Base-by-base conservation (phyloP, 129 eudicot genomes). In the Pulicaria dysenterica region DNA sequence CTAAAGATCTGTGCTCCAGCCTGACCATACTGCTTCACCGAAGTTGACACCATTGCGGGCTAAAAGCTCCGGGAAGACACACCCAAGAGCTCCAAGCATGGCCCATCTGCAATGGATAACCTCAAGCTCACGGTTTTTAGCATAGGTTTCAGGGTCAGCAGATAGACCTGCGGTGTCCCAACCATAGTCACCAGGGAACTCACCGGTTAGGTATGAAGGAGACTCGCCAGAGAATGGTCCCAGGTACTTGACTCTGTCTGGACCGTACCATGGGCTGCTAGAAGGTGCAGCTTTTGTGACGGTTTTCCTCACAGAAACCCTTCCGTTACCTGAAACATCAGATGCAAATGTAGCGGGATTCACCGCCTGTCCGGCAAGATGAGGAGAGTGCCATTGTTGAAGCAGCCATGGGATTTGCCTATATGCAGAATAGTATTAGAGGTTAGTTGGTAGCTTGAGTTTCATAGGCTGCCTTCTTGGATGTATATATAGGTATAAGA, bases 1-100 rank as follows among this genome's bases (percentile, higher is more conserved):
- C 69, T 43, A 15, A 63, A 16, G 11, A 63, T 63, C 56, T 51
- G 57, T 5, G 57, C 57, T 51, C 57, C 57, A n/a, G 57, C 57
- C 57, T 51, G n/a, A 51, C 57, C 57, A 51, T 51, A 51, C 57
- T 0, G 57, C 57, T 5, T 51, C 57, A 51, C 57, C 57, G 2
- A 51, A 51, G 24, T 51, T 51, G 24, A 51, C 57, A 14, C 57
- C 57, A 14, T 51, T 51, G 57, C 31, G 31, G 57, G 57, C 8
- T 5, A 51, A 51, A 3, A 51, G 31, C 57, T 51, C 57, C 14
- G 57, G 57, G 57, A 51, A 51, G 57, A 51, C 57, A 2, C 57
- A 51, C 19, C 54, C 54, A 3, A 48, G 54, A 48, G 54, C 54
- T 48, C 53, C 16, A 48, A 48, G 54, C 54, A 48, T 48, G 6